Percentiles rank a stretch among this genome's conserved stretches.
phyloP scores from a whole-genome alignment of 208 protist genomes.

The Crithidia expoeki region DNA sequence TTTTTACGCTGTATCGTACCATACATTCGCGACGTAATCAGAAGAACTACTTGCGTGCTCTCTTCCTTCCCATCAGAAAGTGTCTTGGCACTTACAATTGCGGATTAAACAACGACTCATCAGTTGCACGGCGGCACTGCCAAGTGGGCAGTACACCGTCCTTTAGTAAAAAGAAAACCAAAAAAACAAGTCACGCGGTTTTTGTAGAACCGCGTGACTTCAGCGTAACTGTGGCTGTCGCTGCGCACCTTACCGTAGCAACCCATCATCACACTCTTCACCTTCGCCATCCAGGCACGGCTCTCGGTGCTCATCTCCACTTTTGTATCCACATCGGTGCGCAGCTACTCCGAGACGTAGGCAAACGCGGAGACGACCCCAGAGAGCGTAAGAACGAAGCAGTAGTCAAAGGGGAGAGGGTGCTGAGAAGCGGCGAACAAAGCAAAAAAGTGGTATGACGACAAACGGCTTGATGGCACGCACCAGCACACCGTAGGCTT shows the following conservation, averaged over 20 bases:
- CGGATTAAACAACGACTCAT: no score
- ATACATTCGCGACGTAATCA: no score
- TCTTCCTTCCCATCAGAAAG: no score
- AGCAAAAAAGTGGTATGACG: constrained; percentile 59
- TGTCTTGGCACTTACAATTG: no score
- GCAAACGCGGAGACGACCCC: constrained; percentile 17
- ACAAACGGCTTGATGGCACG: constrained; percentile 54
- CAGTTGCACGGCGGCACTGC: no score
- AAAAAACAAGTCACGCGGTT: no score
- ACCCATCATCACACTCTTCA: neutral
- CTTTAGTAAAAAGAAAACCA: no score
- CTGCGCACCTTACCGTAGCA: neutral
- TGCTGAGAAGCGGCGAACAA: constrained; percentile 45
- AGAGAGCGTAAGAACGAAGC: constrained; percentile 49
- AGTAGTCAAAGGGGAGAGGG: constrained; percentile 62
- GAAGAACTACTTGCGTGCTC: no score
- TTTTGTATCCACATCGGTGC: constrained; percentile 28
- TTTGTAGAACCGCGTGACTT: no score
- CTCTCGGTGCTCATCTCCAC: constrained; percentile 23
- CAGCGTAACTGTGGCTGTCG: no score
- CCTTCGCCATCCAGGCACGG: neutral
- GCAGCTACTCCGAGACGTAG: constrained; percentile 25
- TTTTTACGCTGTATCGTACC: no score
- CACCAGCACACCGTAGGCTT: constrained; percentile 46
- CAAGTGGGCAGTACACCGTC: no score